Evolutionary conservation across 202 grass and related monocot species (phyloP).

Genomic region (Eragrostis tef): DNA sequence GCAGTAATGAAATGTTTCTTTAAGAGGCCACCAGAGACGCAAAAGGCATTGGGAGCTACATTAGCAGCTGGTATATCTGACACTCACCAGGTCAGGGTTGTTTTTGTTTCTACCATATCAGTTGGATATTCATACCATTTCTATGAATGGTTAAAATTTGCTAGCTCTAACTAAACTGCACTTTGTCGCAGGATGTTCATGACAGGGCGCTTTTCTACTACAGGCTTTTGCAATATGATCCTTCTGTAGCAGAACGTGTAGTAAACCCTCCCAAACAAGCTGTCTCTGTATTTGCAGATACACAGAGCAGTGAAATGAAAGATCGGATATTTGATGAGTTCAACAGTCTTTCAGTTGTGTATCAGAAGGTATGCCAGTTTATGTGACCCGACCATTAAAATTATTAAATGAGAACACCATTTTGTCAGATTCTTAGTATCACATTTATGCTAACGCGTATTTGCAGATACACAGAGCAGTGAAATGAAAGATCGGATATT

Average conservation of each 20-base stretch:
- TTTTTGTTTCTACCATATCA: conserved; percentile 5
- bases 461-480: conserved; percentile 93
- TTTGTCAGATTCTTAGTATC: neutral
- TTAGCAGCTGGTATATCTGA: conserved; percentile 86
- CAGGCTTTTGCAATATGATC: conserved; percentile 93
- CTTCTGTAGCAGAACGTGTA: conserved; percentile 76
- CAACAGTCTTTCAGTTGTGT: conserved; percentile 88
- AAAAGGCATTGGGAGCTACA: conserved; percentile 87
- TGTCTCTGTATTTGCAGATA: conserved; percentile 97
- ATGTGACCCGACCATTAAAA: neutral
- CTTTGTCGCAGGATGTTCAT: conserved; percentile 85
- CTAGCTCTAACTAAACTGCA: conserved; percentile 39
- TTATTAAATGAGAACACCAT: neutral
- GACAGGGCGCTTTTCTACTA: conserved; percentile 97
- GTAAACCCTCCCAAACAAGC: conserved; percentile 99
- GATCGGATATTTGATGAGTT: conserved; percentile 99
- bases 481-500: conserved; percentile 99
- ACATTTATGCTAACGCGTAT: conserved; percentile 50
- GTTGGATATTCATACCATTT: conserved; percentile 11
- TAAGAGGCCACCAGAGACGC: conserved; percentile 89
- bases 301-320: conserved; percentile 94
- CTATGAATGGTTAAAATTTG: conserved; percentile 27
- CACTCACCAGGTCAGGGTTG: conserved; percentile 70
- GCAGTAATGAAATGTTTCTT: conserved; percentile 99
- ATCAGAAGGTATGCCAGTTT: conserved; percentile 79